Evolutionary conservation across 176 grass and related monocot genomes (phyloP), one percentile per base, ranked within the genome.

Genomic region (Hordeum marinum): DNA sequence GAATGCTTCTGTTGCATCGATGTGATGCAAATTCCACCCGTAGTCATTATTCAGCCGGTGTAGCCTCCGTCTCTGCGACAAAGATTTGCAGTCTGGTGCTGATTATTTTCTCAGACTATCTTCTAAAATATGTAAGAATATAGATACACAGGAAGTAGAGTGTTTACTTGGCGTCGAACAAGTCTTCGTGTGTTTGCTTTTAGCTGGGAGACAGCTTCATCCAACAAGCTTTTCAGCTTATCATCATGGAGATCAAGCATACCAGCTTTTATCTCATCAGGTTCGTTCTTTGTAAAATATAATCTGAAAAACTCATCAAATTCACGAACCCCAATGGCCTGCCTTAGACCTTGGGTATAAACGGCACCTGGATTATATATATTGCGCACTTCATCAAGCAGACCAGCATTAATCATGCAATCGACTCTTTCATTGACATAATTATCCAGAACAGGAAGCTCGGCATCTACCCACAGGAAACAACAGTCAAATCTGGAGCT

Each of bases 251-350:
- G 66, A 79, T 64, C 23, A 76, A 85, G 26, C 79, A 59, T 70
- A 72, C 54, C 35, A 11, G 11, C 9, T 36, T 76, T 68, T 18
- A 67, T 35, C 77, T 82, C 61, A 71, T 61, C 15, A 14, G 40
- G 31, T 75, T 88, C 82, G 82, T 86, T 78, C 71, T 65, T 88
- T 36, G 86, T 62, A 25, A 68, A 76, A 86, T 92, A 92, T 68
- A 64, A 67, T 68, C 59, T 91, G 84, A 96, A 96, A 60, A 94
- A 91, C 57, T 86, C 88, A 43, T 96, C 88, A 84, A 99, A 96
- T 85, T 99, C 93, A 85, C 90, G 91, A 80, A 99, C 93, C 25
- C 93, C 96, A 86, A 96, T 99, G 42, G 96, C 93, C 85, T 96
- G 93, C 54, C 72, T 48, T 29, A 96, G 67, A 50, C 93, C 96